Conservation (phyloP, 164 flowering plant genomes). For the Amborella trichopoda region DNA sequence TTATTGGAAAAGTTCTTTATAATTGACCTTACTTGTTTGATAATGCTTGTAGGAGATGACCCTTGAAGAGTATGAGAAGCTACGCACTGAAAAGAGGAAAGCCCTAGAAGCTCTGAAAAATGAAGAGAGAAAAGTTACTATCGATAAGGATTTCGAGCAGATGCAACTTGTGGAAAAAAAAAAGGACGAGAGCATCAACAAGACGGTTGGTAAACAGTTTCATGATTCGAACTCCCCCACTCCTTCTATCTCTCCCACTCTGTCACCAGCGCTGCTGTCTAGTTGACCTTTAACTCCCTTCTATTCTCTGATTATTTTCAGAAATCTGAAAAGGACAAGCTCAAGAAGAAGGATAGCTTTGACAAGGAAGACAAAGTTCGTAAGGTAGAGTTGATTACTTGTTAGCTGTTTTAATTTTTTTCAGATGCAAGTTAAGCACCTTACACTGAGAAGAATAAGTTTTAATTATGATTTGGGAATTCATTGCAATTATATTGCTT, state of each 20-base stretch:
- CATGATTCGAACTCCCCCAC: neutral
- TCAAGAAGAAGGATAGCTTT: slow-evolving; percentile 17
- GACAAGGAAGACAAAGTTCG: slow-evolving; percentile 25
- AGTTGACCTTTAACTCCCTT: neutral
- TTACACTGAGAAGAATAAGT: neutral
- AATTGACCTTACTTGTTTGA: neutral
- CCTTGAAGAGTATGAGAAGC: slow-evolving; percentile 22
- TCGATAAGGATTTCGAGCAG: slow-evolving; percentile 22
- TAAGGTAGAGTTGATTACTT: no score
- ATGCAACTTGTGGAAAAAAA: slow-evolving; percentile 24
- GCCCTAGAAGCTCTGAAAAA: slow-evolving; percentile 15
- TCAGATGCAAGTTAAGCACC: neutral
- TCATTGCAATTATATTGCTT: no score
- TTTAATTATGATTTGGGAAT: no score
- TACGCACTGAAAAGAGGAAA: slow-evolving; percentile 20
- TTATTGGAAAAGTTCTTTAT: neutral
- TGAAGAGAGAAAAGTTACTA: slow-evolving; percentile 19
- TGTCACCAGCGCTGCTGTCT: no score
- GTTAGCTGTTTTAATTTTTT: no score
- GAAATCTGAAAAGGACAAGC: slow-evolving; percentile 24
- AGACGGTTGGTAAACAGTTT: no score
- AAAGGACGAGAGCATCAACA: slow-evolving; percentile 16
- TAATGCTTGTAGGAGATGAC: slow-evolving; percentile 21
- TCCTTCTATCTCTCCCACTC: neutral
- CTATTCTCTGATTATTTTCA: slow-evolving; percentile 3